Evolutionary conservation across 148 eudicot genomes (phyloP).

Genomic region (Oxyria digyna): DNA sequence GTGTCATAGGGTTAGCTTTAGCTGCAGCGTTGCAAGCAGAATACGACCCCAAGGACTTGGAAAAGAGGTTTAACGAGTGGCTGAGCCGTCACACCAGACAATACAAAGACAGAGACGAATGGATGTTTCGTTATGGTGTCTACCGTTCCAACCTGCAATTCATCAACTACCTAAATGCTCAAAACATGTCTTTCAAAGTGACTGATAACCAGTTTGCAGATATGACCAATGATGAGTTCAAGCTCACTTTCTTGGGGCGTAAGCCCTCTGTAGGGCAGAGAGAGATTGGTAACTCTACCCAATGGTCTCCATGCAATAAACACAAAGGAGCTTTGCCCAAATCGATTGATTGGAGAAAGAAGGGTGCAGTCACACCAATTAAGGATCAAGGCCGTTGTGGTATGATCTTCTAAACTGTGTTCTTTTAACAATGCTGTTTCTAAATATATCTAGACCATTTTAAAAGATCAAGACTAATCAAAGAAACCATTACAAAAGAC

Average conservation of each 20-base stretch:
- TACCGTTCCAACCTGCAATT: conserved; percentile 30
- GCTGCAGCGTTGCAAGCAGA: not conserved
- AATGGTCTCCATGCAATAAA: not conserved
- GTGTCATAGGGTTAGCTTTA: conserved; percentile 8
- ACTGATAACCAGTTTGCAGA: conserved; percentile 46
- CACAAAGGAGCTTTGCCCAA: conserved; percentile 9
- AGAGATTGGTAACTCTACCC: not conserved
- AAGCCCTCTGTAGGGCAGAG: not conserved
- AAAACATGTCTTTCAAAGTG: conserved; percentile 31
- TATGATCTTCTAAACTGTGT: conserved; percentile 11
- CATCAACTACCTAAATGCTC: conserved; percentile 26
- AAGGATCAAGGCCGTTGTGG: conserved; percentile 68
- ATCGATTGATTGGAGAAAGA: conserved; percentile 50
- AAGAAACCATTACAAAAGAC: not conserved
- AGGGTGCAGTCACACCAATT: conserved; percentile 55
- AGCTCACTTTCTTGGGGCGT: conserved; percentile 24
- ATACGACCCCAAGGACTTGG: conserved; percentile 9
- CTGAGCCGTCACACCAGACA: conserved; percentile 9
- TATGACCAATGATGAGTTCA: conserved; percentile 49
- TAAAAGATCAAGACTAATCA: not conserved
- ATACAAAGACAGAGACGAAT: conserved; percentile 20
- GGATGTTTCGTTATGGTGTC: conserved; percentile 25
- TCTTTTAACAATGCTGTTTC: not conserved
- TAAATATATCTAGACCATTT: not conserved
- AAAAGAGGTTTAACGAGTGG: conserved; percentile 23